Conservation (phyloP, 225 moss, liverwort and hornwort genomes). For the Ulota crispa region DNA sequence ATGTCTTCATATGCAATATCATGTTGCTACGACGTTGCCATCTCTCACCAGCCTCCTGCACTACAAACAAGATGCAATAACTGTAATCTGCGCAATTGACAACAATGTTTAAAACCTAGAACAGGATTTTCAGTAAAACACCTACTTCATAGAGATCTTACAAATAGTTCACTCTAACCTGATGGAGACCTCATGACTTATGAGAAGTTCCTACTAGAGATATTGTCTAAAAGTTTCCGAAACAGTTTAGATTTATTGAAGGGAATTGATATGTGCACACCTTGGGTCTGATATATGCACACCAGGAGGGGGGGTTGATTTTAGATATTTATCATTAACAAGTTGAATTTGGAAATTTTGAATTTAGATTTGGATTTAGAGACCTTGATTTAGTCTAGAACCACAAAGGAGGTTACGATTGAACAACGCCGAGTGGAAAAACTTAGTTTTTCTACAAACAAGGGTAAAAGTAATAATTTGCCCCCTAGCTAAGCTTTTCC, state of each 20-base stretch:
- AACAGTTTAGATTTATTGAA: neutral
- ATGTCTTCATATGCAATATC: slow-evolving; percentile 91
- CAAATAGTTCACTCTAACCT: neutral
- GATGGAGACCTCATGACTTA: neutral
- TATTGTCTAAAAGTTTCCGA: neutral
- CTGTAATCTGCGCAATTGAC: neutral
- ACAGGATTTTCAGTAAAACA: neutral
- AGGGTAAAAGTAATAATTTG: too few relatives aligned
- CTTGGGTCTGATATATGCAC: too few relatives aligned
- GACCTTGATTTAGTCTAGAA: too few relatives aligned
- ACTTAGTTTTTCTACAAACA: too few relatives aligned
- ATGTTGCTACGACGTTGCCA: slow-evolving; percentile 99
- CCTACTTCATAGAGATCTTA: neutral
- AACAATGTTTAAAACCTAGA: neutral
- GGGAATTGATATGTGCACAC: too few relatives aligned
- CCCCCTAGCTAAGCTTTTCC: too few relatives aligned
- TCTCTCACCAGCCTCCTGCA: slow-evolving; percentile 92
- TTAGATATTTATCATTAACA: too few relatives aligned
- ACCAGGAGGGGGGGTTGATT: too few relatives aligned
- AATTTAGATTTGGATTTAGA: too few relatives aligned
- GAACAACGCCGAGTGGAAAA: too few relatives aligned
- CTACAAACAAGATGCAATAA: slow-evolving; percentile 23
- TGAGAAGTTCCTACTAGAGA: neutral
- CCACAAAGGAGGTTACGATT: too few relatives aligned
- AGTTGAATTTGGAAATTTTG: too few relatives aligned